Percentiles rank a stretch among this genome's conserved stretches.
Evolutionary conservation across 192 early-diverging fungal species (phyloP).

Genomic region (Coemansia sp.): DNA sequence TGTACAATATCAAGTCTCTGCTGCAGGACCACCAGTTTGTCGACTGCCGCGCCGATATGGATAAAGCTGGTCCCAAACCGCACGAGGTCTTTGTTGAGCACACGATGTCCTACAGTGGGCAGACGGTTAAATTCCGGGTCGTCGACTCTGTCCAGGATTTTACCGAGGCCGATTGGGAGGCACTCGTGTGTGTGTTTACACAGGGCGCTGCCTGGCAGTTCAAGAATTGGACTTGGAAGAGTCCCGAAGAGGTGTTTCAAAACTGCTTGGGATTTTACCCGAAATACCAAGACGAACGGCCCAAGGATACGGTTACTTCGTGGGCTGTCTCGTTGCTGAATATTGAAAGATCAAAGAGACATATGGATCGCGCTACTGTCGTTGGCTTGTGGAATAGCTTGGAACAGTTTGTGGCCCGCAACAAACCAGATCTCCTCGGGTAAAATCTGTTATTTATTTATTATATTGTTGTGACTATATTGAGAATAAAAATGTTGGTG

Average conservation of each 20-base stretch:
- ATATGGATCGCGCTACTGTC: slow-evolving; percentile 51
- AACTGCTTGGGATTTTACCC: slow-evolving; percentile 69
- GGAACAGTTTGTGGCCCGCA: slow-evolving; percentile 42
- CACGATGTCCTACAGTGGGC: slow-evolving; percentile 36
- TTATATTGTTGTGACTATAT: background rate
- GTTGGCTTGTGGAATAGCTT: slow-evolving; percentile 43
- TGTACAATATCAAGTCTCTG: slow-evolving; percentile 89
- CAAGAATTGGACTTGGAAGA: slow-evolving; percentile 85
- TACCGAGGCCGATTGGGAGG: slow-evolving; percentile 79
- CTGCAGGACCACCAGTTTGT: slow-evolving; percentile 76
- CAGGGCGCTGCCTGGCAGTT: slow-evolving; percentile 95
- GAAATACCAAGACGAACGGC: slow-evolving; percentile 51
- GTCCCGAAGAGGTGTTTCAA: slow-evolving; percentile 82
- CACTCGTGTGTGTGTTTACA: slow-evolving; percentile 89
- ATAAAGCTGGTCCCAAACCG: slow-evolving; percentile 71
- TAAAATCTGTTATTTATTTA: background rate
- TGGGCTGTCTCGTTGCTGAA: slow-evolving; percentile 41
- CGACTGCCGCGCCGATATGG: slow-evolving; percentile 63
- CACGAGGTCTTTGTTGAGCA: slow-evolving; percentile 66
- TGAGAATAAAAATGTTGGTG: background rate
- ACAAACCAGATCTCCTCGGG: slow-evolving; percentile 43
- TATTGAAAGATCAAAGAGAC: slow-evolving; percentile 51
- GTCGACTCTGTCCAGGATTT: slow-evolving; percentile 78
- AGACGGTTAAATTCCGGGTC: slow-evolving; percentile 71
- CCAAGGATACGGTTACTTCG: slow-evolving; percentile 30